Evolutionary conservation across 2,329 filamentous ascomycete species (phyloP), one percentile per base, ranked within the genome.

Genomic region (Pyrenophora tritici-repentis): DNA sequence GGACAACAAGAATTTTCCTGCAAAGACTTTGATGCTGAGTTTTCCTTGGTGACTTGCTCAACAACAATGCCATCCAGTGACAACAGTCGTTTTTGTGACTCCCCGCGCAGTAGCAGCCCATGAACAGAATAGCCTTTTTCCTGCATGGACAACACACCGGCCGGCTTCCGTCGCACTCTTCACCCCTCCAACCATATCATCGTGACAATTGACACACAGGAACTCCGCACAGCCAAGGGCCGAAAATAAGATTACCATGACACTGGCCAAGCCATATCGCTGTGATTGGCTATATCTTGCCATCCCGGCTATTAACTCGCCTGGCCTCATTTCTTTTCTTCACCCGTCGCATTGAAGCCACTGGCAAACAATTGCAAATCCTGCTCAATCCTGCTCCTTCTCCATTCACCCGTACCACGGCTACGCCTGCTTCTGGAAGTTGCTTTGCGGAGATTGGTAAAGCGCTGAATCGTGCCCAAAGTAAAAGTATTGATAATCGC

Each of bases 231-330:
- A 22, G 40, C 47, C 42, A 37, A 55, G 42, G 38, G 40, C 43
- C 44, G 42, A 55, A 47, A 49, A 40, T 57, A 54, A 62, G 57
- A 66, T 66, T 66, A 59, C 61, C 43, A 60, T 58, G 58, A 61
- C 48, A 58, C 47, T 53, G 38, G 55, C 56, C 61, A 59, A 50
- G 56, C 50, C 37, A 50, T 33, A 24, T 32, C 38, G 40, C 52
- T 47, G 34, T 57, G 52, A 65, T 67, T 67, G 59, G 64, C 53
- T 56, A 53, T 47, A 26, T 31, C 39, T 39, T 37, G 47, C 50
- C 17, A 49, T 41, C 50, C 50, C 47, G 55, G 51, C 47, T 40
- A 41, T 45, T 42, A 51, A 17, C 51, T 54, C 48, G 31, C 36
- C 39, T 22, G 20, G 20, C 17, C 48, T 61, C 55, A 61, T 59